Base-by-base conservation (phyloP, 768 basidiomycete genomes). In the Leccinum fibrillosum region DNA sequence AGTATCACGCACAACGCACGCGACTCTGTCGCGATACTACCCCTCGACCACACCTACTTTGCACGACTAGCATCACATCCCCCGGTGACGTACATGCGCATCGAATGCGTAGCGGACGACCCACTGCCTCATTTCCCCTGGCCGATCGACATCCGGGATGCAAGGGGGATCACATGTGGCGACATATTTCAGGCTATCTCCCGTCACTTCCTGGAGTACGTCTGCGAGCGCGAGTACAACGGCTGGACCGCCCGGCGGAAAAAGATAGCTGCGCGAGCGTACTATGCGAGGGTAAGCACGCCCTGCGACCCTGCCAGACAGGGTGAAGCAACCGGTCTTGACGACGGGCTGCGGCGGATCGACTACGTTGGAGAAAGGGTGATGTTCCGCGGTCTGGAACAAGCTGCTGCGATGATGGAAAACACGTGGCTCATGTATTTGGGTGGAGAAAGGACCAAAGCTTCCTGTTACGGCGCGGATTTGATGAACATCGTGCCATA, bases 351-450 rank as follows among this genome's bases (percentile, higher is more conserved):
- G n/a, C 49, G 49, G 30, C 49, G 49, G 49, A 51, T 51, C 30
- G 49, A 50, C n/a, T 50, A 32, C 49, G 28, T 32, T 4, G 49
- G 49, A n/a, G 28, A 50, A 30, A 32, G 49, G n/a, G 49, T 50
- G 28, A 30, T 50, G n/a, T 50, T 50, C 28, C 49, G 49, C n/a
- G 49, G 49, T n/a, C 49, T 50, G n/a, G 49, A 50, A 50, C 49
- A 50, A 13, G 30, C 49, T 13, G 28, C 28, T 32, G 49, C 28
- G 28, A 28, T 32, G 49, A 28, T 50, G n/a, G 28, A 32, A 6
- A 28, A 28, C 2, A 32, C n/a, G 17, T 50, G 49, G 49, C n/a
- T 50, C 17, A 50, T 50, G 49, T 50, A 50, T 32, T 19, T 50
- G 5, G 49, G 49, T 10, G 32, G 30, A 13, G 30, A 50, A 32